Percentiles rank a stretch among this genome's conserved stretches.
Evolutionary conservation across 2,329 filamentous ascomycete genomes (phyloP).

Genomic region (Tolypocladium sp.): DNA sequence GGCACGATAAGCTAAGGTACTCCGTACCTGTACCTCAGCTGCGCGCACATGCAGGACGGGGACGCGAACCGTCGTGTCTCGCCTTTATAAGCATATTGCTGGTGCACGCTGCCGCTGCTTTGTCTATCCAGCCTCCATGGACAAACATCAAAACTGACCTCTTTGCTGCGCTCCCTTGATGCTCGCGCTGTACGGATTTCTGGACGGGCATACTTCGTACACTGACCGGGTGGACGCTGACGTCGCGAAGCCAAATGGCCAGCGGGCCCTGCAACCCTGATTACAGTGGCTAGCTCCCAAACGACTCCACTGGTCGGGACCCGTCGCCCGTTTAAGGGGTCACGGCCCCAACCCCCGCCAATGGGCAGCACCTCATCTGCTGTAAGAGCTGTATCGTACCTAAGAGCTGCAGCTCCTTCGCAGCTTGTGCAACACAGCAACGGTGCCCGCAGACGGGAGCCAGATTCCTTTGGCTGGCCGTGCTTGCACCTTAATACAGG

Average conservation of each 20-base stretch:
- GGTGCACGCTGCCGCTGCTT: not conserved
- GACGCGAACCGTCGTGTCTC: not conserved
- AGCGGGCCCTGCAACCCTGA: not conserved
- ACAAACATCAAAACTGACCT: not conserved
- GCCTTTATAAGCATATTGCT: not conserved
- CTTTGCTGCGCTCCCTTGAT: no score
- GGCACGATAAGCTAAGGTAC: not conserved
- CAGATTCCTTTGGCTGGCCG: not conserved
- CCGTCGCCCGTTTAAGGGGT: not conserved
- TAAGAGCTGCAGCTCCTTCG: no score
- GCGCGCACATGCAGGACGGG: not conserved
- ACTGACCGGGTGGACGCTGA: not conserved
- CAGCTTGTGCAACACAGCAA: not conserved
- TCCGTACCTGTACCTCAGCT: not conserved
- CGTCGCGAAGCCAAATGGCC: not conserved
- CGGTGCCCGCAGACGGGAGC: not conserved
- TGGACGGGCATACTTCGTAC: no score
- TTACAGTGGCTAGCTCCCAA: not conserved
- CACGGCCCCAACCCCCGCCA: not conserved
- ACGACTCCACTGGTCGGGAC: not conserved
- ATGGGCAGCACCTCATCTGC: not conserved
- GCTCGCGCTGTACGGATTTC: not conserved
- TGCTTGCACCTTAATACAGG: not conserved
- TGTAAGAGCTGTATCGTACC: not conserved
- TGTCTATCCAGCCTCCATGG: not conserved